Evolutionary conservation across 108 stramenopile genomes (phyloP), one percentile per base, ranked within the genome.

Genomic region (Discostella pseudostelligera): DNA sequence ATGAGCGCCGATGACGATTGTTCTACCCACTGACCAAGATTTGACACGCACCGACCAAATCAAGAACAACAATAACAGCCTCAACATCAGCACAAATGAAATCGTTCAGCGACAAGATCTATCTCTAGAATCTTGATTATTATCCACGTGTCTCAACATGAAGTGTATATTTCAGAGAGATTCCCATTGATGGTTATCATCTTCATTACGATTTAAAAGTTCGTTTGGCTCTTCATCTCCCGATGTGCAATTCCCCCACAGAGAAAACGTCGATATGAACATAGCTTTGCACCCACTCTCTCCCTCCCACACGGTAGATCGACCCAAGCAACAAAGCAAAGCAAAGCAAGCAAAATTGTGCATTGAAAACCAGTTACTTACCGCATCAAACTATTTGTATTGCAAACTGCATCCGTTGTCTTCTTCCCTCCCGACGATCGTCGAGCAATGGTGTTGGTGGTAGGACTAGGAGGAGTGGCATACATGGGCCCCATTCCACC

Each of bases 151-250:
- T 62, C 62, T 72, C 70, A 48, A 58, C 62, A 63, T 4, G 4
- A 40, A 25, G 8, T 21, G n/a, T 46, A 28, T 44, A n/a, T n/a
- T n/a, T 44, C 42, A 70, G 70, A 70, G 61, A 70, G 61, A 62
- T 70, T 62, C 54, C 70, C 70, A 62, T 70, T 70, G 70, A 65
- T 70, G 53, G 47, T 63, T 24, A 48, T 57, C 70, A 71, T 70
- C 70, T 8, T 71, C 70, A 63, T 71, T 49, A 63, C 70, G 42
- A 70, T 56, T 61, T 25, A 20, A 20, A 9, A 1, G 48, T 49
- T 50, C 44, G 44, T 16, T 45, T 8, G 17, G 17, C 44, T 17
- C 46, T 46, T 20, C 16, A 5, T 20, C 16, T 17, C 46, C 46
- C 16, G n/a, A n/a, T n/a, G n/a, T n/a, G n/a, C n/a, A n/a, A n/a